Percentiles rank a stretch among this genome's conserved stretches.
Evolutionary conservation across 23 red algal genomes (phyloP).

Genomic region (Agarophyton chilense): DNA sequence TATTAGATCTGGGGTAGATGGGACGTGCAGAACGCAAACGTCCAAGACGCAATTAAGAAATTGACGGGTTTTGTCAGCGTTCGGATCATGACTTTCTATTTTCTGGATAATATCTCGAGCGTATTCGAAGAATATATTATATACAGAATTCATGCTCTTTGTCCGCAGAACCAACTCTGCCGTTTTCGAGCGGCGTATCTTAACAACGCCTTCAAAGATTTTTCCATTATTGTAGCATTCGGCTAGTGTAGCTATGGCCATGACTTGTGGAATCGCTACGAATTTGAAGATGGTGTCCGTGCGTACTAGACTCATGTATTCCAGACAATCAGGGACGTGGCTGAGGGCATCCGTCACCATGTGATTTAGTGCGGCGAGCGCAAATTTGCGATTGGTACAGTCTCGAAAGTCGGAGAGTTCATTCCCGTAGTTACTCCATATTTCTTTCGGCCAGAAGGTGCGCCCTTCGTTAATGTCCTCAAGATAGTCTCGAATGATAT

Average conservation of each 20-base stretch:
- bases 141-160: conserved; percentile 64
- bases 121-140: conserved; percentile 77
- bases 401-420: conserved; percentile 80
- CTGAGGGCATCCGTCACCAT: conserved; percentile 96
- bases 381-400: conserved; percentile 63
- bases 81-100: conserved; percentile 81
- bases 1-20: conserved; percentile 76
- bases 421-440: conserved; percentile 84
- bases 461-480: conserved; percentile 92
- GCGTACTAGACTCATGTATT: conserved; percentile 86
- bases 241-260: conserved; percentile 95
- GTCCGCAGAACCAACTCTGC: conserved; percentile 82
- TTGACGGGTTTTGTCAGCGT: conserved; percentile 66
- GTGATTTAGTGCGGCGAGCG: conserved; percentile 80
- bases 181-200: conserved; percentile 90
- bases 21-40: conserved; percentile 63
- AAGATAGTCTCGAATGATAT: conserved; percentile 97
- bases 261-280: conserved; percentile 98
- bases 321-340: conserved; percentile 93
- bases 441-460: conserved; percentile 97
- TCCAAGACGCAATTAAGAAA: conserved; percentile 69
- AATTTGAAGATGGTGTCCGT: conserved; percentile 91
- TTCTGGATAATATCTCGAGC: conserved; percentile 47
- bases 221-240: conserved; percentile 85
- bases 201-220: conserved; percentile 89